These are phyloP conservation scores for Cynanchum wilfordii DNA, from an alignment of 257 asterid genomes.

Conservation along the genomic window DNA sequence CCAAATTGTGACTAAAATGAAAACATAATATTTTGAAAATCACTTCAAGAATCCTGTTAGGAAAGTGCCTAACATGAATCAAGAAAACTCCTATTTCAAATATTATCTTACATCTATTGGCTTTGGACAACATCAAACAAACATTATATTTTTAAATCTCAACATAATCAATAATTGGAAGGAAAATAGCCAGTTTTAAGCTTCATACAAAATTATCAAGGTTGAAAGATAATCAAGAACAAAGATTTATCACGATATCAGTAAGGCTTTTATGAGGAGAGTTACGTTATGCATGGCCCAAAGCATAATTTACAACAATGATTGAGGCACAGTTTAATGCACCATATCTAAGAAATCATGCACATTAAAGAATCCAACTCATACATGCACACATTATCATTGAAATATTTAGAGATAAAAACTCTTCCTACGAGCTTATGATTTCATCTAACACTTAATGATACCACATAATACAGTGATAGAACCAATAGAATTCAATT, in stretches of 20 bases:
- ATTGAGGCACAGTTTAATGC: not conserved
- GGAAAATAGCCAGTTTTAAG: not conserved
- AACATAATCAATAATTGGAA: not conserved
- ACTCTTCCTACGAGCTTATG: not conserved
- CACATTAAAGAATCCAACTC: no score
- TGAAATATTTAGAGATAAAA: no score
- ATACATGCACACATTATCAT: no score
- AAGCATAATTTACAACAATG: not conserved
- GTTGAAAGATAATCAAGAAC: not conserved
- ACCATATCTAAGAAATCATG: no score
- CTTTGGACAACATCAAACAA: not conserved
- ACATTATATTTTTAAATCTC: not conserved
- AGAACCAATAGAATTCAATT: no score
- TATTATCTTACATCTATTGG: not conserved
- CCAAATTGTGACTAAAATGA: no score
- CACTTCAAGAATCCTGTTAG: no score
- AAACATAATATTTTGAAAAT: no score
- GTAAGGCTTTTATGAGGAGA: not conserved
- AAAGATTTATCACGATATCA: not conserved
- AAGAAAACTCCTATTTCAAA: not conserved
- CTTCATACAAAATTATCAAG: not conserved
- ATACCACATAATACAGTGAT: not conserved
- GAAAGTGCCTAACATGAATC: no score
- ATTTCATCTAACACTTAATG: not conserved
- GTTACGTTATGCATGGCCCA: not conserved